A percentile compares a stretch with the other conserved stretches of the same genome.
Conservation (phyloP, 441 rosid species). For the Gossypium gossypioides region DNA sequence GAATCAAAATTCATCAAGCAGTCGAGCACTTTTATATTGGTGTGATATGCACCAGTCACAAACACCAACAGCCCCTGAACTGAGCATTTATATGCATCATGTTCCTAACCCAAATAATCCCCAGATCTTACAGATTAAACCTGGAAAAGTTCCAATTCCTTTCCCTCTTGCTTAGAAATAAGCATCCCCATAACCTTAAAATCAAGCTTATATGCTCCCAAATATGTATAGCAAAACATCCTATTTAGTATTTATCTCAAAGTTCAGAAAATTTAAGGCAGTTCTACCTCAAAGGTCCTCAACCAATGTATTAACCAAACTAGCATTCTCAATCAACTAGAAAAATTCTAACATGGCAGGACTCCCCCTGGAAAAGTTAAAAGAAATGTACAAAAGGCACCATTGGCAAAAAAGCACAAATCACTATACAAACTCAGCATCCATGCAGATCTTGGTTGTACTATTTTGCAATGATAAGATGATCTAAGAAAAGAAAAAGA, state of each 20-base stretch:
- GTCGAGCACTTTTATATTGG: not conserved
- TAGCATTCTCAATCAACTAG: not conserved
- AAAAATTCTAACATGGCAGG: not conserved
- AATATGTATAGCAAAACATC: not conserved
- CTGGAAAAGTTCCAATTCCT: not conserved
- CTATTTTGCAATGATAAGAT: not conserved
- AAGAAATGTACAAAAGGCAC: not conserved
- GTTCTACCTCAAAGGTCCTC: not conserved
- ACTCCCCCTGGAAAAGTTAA: not conserved
- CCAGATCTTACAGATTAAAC: not conserved
- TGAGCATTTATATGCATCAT: not conserved
- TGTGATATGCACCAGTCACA: not conserved
- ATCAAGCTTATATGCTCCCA: not conserved
- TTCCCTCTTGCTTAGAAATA: not conserved
- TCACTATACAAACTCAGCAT: not conserved
- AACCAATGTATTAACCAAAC: not conserved
- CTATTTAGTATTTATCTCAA: not conserved
- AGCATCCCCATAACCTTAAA: not conserved
- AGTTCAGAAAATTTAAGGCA: not conserved
- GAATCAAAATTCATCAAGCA: constrained; percentile 1
- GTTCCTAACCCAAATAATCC: not conserved
- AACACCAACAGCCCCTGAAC: not conserved
- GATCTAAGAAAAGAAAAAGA: not conserved
- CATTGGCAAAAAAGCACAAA: not conserved
- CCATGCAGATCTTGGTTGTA: not conserved